Evolutionary conservation across 139 green algal genomes (phyloP).

Genomic region (Asterochloris sp.): DNA sequence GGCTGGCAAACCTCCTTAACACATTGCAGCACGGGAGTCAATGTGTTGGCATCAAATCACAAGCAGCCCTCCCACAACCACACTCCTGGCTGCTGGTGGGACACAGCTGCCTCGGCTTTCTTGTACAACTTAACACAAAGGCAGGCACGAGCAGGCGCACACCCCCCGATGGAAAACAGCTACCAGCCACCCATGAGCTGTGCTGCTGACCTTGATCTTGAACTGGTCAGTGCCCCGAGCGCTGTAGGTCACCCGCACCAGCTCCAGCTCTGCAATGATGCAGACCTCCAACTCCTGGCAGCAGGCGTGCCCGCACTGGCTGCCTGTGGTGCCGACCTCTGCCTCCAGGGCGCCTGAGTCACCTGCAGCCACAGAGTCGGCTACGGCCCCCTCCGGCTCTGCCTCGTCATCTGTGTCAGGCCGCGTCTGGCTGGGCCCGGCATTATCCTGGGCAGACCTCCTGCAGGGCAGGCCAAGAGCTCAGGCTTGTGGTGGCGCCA

Average conservation of each 20-base stretch:
- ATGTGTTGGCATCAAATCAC: no score
- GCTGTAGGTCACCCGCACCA: conserved; percentile 34
- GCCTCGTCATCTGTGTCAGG: no score
- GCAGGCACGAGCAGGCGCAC: neutral
- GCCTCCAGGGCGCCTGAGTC: neutral
- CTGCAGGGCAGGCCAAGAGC: no score
- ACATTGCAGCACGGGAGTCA: no score
- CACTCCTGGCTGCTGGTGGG: no score
- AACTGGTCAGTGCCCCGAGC: conserved; percentile 43
- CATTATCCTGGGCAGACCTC: no score
- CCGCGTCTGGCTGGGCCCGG: no score
- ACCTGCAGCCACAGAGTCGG: neutral
- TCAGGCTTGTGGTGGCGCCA: no score
- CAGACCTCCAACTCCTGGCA: conserved; percentile 45
- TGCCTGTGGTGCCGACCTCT: conserved; percentile 6
- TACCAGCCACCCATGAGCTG: neutral
- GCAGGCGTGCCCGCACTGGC: conserved; percentile 40
- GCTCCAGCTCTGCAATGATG: conserved; percentile 41
- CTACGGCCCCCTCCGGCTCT: no score
- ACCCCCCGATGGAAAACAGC: neutral
- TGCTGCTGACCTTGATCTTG: conserved; percentile 37
- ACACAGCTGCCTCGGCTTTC: no score
- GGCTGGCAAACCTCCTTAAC: no score
- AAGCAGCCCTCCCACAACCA: no score
- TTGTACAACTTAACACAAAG: neutral